These are phyloP conservation scores for Croton laevigatus DNA, from an alignment of 441 rosid genomes.

Conservation along the genomic window DNA sequence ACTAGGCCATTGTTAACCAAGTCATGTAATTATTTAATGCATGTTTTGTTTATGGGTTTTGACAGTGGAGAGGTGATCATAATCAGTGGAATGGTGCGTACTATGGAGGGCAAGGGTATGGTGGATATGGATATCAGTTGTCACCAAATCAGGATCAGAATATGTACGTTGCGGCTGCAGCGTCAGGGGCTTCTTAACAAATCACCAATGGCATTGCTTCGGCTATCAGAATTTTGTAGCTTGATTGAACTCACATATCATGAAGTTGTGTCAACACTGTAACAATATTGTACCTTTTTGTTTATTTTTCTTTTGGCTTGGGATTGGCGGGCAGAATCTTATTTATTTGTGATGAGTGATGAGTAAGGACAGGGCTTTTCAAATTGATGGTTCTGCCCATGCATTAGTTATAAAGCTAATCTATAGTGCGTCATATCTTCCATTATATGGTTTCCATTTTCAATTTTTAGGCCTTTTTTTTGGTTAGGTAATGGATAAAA, in stretches of 20 bases:
- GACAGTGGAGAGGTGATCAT: slow-evolving; percentile 57
- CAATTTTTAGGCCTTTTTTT: too few relatives aligned
- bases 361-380: slow-evolving; percentile 8
- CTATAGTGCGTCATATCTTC: too few relatives aligned
- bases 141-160: slow-evolving; percentile 45
- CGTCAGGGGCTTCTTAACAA: slow-evolving; percentile 49
- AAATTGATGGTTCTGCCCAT: slow-evolving; percentile 3
- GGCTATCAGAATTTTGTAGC: slow-evolving; percentile 38
- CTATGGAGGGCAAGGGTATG: slow-evolving; percentile 59
- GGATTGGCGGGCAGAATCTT: slow-evolving; percentile 9
- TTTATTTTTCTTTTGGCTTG: neutral
- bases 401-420: neutral
- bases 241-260: slow-evolving; percentile 24
- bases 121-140: slow-evolving; percentile 53
- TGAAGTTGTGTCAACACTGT: slow-evolving; percentile 30
- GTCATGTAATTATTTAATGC: too few relatives aligned
- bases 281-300: slow-evolving; percentile 22
- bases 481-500: too few relatives aligned
- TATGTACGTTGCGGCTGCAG: slow-evolving; percentile 45
- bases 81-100: slow-evolving; percentile 75
- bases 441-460: too few relatives aligned
- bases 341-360: slow-evolving; percentile 11
- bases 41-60: neutral
- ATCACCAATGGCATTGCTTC: slow-evolving; percentile 20
- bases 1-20: too few relatives aligned